A percentile compares a stretch with the other conserved stretches of the same genome.
These are phyloP conservation scores for Cutaneotrichosporon cyanovorans DNA, from an alignment of 1,284 basidiomycete species.

Conservation along the genomic window DNA sequence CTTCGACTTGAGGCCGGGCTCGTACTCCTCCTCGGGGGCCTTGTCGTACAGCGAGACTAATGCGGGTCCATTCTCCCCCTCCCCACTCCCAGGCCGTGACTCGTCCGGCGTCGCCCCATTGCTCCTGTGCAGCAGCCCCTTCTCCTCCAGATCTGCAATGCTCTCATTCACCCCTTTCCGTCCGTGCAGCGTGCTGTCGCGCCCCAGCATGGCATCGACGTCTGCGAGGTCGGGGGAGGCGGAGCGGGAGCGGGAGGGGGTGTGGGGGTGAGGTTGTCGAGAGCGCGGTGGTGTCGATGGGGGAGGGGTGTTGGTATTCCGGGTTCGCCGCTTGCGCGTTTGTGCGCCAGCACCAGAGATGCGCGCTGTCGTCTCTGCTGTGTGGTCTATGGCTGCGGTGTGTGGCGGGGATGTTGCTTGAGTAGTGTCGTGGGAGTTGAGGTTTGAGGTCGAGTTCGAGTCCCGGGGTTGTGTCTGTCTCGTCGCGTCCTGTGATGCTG, in stretches of 20 bases:
- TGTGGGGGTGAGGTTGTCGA: too few relatives aligned
- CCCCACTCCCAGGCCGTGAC: neutral
- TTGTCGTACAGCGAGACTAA: constrained; percentile 17
- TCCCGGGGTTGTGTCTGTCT: too few relatives aligned
- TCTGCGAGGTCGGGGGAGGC: neutral
- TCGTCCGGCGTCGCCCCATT: neutral
- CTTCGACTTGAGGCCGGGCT: constrained; percentile 28
- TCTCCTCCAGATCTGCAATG: constrained; percentile 34
- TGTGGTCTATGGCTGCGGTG: neutral
- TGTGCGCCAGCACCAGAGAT: too few relatives aligned
- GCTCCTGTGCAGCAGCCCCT: constrained; percentile 28
- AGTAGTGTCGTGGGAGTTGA: too few relatives aligned
- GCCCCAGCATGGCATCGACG: constrained; percentile 8
- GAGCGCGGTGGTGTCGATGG: neutral
- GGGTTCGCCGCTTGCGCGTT: neutral
- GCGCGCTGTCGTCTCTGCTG: too few relatives aligned
- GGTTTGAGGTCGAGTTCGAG: too few relatives aligned
- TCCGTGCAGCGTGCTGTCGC: constrained; percentile 17
- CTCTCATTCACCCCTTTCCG: constrained; percentile 35
- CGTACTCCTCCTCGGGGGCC: constrained; percentile 19
- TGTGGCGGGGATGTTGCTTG: neutral
- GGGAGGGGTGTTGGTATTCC: neutral
- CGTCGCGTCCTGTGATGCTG: too few relatives aligned
- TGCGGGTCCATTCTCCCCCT: neutral
- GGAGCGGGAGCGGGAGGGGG: neutral